Conservation (phyloP, 2,329 filamentous ascomycete species). For the Diplodia corticola region DNA sequence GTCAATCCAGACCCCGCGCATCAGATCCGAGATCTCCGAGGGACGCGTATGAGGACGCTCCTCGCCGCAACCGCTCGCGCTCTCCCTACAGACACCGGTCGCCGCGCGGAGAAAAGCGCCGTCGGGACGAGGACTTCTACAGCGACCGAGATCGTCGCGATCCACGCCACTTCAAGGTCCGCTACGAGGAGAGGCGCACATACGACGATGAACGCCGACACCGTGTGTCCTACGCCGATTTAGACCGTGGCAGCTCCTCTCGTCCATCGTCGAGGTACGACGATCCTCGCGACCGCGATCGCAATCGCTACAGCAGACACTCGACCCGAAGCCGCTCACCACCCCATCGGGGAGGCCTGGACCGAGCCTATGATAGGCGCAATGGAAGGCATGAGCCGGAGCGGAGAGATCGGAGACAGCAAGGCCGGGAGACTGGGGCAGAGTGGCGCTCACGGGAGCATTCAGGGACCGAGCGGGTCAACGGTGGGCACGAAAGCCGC, state of each 20-base stretch:
- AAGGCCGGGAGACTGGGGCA: slow-evolving; percentile 16
- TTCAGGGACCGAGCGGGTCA: slow-evolving; percentile 13
- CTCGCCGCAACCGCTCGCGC: slow-evolving; percentile 30
- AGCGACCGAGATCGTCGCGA: slow-evolving; percentile 53
- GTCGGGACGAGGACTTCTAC: slow-evolving; percentile 59
- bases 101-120: slow-evolving; percentile 58
- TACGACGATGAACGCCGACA: slow-evolving; percentile 32
- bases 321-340: slow-evolving; percentile 24
- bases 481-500: neutral
- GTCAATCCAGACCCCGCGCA: slow-evolving; percentile 65
- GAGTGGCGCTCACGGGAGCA: slow-evolving; percentile 21
- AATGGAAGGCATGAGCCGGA: slow-evolving; percentile 14
- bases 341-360: slow-evolving; percentile 41
- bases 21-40: slow-evolving; percentile 23
- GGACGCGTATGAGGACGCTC: slow-evolving; percentile 50
- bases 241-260: slow-evolving; percentile 33
- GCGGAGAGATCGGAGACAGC: slow-evolving; percentile 11
- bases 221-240: slow-evolving; percentile 57
- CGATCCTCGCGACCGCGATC: slow-evolving; percentile 19
- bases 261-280: slow-evolving; percentile 3
- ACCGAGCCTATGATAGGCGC: slow-evolving; percentile 5
- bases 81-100: slow-evolving; percentile 30
- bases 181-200: slow-evolving; percentile 58
- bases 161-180: slow-evolving; percentile 60
- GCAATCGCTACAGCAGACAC: slow-evolving; percentile 25